Evolutionary conservation across 1,284 basidiomycete species (phyloP).

Genomic region (Prillingera fragicola): DNA sequence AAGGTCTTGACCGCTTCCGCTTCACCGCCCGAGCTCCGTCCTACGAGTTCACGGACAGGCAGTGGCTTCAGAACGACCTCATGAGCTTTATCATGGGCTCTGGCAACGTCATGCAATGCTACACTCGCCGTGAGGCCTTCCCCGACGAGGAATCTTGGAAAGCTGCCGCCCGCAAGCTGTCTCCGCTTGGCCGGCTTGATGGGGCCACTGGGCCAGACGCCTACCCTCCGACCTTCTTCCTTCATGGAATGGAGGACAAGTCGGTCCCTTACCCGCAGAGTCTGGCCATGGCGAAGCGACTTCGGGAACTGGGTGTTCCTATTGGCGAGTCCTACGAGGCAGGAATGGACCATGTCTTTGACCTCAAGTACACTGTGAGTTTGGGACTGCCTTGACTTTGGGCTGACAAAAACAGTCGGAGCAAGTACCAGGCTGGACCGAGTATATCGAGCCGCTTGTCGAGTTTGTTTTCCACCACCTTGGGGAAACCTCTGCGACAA

Average conservation of each 20-base stretch:
- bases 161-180: slow-evolving; percentile 5
- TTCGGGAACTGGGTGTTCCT: slow-evolving; percentile 15
- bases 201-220: neutral
- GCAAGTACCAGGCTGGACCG: neutral
- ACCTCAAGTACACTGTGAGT: neutral
- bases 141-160: slow-evolving; percentile 9
- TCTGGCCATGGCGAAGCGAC: slow-evolving; percentile 13
- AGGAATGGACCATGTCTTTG: neutral
- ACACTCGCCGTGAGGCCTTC: slow-evolving; percentile 1
- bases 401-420: neutral
- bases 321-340: slow-evolving; percentile 11
- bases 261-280: slow-evolving; percentile 22
- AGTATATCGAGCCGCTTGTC: neutral
- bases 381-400: neutral
- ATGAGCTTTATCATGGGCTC: too few relatives aligned
- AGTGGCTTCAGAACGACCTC: slow-evolving; percentile 7
- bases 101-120: too few relatives aligned
- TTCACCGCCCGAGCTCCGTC: neutral
- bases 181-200: slow-evolving; percentile 9
- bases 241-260: slow-evolving; percentile 24
- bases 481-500: neutral
- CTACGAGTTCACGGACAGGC: slow-evolving; percentile 7
- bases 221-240: slow-evolving; percentile 27
- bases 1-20: neutral
- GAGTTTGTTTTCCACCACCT: neutral